Conservation (phyloP, 208 protist genomes). For the Leishmania gerbilli region DNA sequence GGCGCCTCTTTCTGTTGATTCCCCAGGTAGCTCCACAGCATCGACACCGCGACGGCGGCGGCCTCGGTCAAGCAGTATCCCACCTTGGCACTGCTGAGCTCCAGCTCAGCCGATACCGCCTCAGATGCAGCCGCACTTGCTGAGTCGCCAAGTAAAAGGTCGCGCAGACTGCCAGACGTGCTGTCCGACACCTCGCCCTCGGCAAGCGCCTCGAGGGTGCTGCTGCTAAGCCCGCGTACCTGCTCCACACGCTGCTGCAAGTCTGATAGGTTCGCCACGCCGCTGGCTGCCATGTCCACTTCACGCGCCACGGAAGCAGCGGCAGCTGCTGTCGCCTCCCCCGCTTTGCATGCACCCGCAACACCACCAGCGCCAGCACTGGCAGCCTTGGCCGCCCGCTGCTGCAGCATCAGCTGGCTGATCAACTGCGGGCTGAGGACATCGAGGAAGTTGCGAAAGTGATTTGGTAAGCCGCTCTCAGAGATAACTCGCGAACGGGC, state of each 20-base stretch:
- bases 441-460: constrained; percentile 31
- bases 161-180: constrained; percentile 20
- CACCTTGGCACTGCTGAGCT: constrained; percentile 35
- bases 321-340: constrained; percentile 6
- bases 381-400: constrained; percentile 12
- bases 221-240: constrained; percentile 33
- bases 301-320: neutral
- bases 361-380: neutral
- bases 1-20: constrained; percentile 27
- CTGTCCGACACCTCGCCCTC: constrained; percentile 27
- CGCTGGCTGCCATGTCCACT: constrained; percentile 11
- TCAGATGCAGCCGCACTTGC: neutral
- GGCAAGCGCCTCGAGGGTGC: constrained; percentile 29
- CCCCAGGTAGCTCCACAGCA: constrained; percentile 43
- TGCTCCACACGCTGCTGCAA: constrained; percentile 33
- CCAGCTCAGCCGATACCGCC: constrained; percentile 11
- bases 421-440: constrained; percentile 27
- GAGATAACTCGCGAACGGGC: neutral
- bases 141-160: constrained; percentile 12
- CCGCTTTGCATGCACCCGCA: neutral
- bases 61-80: constrained; percentile 45
- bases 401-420: constrained; percentile 23
- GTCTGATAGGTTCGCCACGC: constrained; percentile 27
- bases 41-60: constrained; percentile 44
- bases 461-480: constrained; percentile 2